Evolutionary conservation across 441 rosid genomes (phyloP).

Genomic region (Gossypium laxum): DNA sequence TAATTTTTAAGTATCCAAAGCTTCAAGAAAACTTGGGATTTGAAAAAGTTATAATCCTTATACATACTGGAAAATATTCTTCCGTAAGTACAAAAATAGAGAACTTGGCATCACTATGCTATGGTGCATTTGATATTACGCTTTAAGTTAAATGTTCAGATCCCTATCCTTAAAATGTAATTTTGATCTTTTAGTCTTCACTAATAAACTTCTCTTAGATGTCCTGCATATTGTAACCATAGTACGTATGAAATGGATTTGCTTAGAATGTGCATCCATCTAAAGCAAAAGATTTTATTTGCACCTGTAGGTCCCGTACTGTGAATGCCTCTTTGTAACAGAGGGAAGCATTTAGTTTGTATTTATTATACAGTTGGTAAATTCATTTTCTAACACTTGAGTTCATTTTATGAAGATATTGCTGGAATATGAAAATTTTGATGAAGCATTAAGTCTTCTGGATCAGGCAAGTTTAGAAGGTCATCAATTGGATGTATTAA

Average conservation of each 20-base stretch:
- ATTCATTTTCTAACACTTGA: slow-evolving; percentile 8
- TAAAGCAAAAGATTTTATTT: background rate
- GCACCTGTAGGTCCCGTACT: background rate
- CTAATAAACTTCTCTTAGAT: background rate
- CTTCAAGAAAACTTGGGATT: background rate
- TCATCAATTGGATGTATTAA: slow-evolving; percentile 34
- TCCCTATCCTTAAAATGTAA: background rate
- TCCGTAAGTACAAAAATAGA: background rate
- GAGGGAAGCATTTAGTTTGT: background rate
- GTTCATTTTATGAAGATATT: slow-evolving; percentile 32
- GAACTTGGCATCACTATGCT: background rate
- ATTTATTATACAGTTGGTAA: background rate
- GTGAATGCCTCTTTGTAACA: background rate
- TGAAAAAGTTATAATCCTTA: background rate
- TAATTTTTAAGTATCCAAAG: background rate
- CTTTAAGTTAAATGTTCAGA: background rate
- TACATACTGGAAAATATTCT: background rate
- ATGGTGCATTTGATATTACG: background rate
- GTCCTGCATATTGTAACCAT: background rate
- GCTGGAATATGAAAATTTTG: slow-evolving; percentile 37
- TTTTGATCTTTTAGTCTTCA: background rate
- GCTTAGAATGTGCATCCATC: background rate
- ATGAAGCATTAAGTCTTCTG: slow-evolving; percentile 47
- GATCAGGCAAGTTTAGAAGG: slow-evolving; percentile 43
- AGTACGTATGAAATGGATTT: background rate